Evolutionary conservation across 768 basidiomycete genomes (phyloP), one percentile per base, ranked within the genome.

Genomic region (Lactarius indigo): DNA sequence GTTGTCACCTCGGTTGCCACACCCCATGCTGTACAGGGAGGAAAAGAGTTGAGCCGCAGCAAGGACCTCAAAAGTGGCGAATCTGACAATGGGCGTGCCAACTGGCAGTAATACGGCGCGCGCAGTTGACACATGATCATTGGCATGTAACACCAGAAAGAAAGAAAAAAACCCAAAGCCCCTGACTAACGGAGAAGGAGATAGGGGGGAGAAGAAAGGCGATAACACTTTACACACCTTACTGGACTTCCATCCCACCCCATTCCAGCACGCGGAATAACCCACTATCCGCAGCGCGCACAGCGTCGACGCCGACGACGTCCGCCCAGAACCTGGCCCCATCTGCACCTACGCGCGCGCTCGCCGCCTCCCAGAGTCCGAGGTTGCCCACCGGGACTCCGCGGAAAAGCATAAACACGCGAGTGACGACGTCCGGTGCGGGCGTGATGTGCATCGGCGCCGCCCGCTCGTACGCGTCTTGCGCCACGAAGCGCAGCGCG

Each of bases 401-500:
- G 20, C 75, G 72, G 72, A 82, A 84, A 3, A 83, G 69, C 81
- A 84, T 82, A 69, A 84, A 83, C 13, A 84, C 74, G 8, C 82
- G 79, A 0, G 76, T 79, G 17, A 82, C 74, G 56, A 80, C 74
- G 64, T 81, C 81, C 18, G 83, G 82, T 41, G 64, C 44, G 1
- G 84, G 84, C 1, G 63, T 65, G 58, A 52, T 52, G 23, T 13
- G 26, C 50, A 52, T 23, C 13, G 13, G 50, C 26, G 50, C 50
- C 5, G 81, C 77, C 5, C 68, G 63, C 61, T 79, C 79, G 67
- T 81, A 84, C 28, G 77, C 75, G 1, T 71, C 70, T 67, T 84
- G 83, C 2, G 81, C 75, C 2, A 84, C 47, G 73, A 84, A 84
- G 5, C 81, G 79, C 37, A 85, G 73, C 3, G 79, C 80, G 59